Percentiles rank a stretch among this genome's conserved stretches.
Evolutionary conservation across 225 moss, liverwort and hornwort species (phyloP).

Genomic region (Neckera pumila): DNA sequence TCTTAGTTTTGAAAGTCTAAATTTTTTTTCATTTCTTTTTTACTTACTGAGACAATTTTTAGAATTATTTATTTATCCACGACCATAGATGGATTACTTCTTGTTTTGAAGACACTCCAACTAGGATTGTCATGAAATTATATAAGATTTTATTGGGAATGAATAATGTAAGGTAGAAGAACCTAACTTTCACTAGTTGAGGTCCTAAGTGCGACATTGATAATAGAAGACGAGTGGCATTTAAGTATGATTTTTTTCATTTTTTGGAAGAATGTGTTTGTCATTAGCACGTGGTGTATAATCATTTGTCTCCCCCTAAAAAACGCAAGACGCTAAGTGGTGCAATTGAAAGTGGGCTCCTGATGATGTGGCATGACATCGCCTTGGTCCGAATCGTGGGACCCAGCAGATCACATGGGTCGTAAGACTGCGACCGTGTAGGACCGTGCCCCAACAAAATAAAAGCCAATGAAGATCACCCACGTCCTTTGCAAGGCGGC

Average conservation of each 20-base stretch:
- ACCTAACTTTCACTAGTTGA: neutral
- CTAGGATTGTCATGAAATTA: neutral
- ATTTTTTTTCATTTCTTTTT: neutral
- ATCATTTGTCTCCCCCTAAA: neutral
- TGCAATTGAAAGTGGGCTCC: too few species aligned
- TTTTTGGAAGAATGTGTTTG: neutral
- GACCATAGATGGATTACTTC: neutral
- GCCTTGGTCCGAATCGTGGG: too few species aligned
- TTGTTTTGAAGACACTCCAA: neutral
- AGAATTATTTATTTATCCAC: neutral
- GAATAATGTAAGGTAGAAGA: neutral
- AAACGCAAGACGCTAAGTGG: too few species aligned
- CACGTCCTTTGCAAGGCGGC: too few species aligned
- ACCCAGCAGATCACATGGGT: too few species aligned
- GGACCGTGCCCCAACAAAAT: too few species aligned
- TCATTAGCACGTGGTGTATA: too few species aligned
- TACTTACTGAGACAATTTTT: fast-evolving
- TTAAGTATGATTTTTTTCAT: neutral
- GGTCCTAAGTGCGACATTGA: neutral
- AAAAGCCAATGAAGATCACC: too few species aligned
- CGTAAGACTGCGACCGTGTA: too few species aligned
- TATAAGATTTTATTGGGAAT: neutral
- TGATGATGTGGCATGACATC: too few species aligned
- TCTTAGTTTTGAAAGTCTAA: fast-evolving
- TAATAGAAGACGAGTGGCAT: too few species aligned